These are phyloP conservation scores for Wickerhamomyces mucosus DNA, from an alignment of 805 yeast species.

Conservation along the genomic window DNA sequence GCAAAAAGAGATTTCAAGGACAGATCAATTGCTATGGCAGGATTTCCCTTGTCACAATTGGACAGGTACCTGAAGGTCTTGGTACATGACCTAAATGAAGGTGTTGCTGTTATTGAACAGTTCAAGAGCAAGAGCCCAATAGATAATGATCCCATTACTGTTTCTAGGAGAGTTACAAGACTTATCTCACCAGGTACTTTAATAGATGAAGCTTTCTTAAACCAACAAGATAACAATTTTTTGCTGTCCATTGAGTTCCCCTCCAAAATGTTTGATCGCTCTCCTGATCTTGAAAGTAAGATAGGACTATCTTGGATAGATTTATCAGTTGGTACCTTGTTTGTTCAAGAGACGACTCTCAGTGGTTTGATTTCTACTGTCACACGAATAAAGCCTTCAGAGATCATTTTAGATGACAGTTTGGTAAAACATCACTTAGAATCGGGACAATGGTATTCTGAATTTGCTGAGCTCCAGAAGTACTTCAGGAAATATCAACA, in stretches of 20 bases:
- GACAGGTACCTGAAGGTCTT: conserved; percentile 65
- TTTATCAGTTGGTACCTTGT: conserved; percentile 71
- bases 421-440: conserved; percentile 30
- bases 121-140: conserved; percentile 20
- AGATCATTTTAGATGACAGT: conserved; percentile 50
- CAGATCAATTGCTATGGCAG: conserved; percentile 68
- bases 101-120: conserved; percentile 83
- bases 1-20: conserved; percentile 42
- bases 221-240: conserved; percentile 62
- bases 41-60: conserved; percentile 70
- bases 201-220: conserved; percentile 76
- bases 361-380: conserved; percentile 60
- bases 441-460: conserved; percentile 46
- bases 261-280: conserved; percentile 28
- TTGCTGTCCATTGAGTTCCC: conserved; percentile 60
- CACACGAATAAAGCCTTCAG: conserved; percentile 73
- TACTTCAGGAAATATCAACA: conserved; percentile 47
- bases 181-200: conserved; percentile 90
- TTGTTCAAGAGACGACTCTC: conserved; percentile 53
- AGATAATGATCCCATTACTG: conserved; percentile 27
- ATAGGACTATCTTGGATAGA: conserved; percentile 86
- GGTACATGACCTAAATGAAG: conserved; percentile 58
- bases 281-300: conserved; percentile 30
- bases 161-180: conserved; percentile 64
- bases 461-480: conserved; percentile 45